Conservation (phyloP, 768 basidiomycete genomes). For the Suillus lakei region DNA sequence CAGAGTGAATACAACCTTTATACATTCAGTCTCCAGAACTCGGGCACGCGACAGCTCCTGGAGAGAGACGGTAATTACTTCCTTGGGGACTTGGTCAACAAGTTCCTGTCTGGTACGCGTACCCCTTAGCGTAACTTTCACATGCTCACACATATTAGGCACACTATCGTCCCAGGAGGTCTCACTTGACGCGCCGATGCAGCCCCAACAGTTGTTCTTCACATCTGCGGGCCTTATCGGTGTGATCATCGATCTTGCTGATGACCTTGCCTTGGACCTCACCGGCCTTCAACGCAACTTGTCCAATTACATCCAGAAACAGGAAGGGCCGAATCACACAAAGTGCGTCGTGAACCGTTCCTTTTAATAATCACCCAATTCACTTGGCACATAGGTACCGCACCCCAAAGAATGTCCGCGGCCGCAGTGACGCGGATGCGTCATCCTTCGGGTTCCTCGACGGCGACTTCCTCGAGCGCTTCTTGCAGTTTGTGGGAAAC, state of each 20-base stretch:
- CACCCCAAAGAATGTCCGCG: slow-evolving; percentile 61
- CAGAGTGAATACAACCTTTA: slow-evolving; percentile 74
- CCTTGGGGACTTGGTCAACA: slow-evolving; percentile 77
- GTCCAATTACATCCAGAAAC: slow-evolving; percentile 51
- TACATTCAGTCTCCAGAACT: slow-evolving; percentile 56
- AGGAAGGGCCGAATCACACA: slow-evolving; percentile 64
- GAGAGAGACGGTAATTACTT: slow-evolving; percentile 74
- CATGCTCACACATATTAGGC: slow-evolving; percentile 45
- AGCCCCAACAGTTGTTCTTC: slow-evolving; percentile 72
- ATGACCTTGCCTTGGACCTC: slow-evolving; percentile 60
- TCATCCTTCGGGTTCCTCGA: slow-evolving; percentile 82
- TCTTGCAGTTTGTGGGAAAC: slow-evolving; percentile 49
- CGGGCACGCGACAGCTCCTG: slow-evolving; percentile 49
- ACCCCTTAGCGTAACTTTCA: background rate
- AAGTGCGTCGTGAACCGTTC: slow-evolving; percentile 45
- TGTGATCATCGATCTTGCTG: slow-evolving; percentile 62
- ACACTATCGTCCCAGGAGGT: slow-evolving; percentile 52
- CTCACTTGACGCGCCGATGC: slow-evolving; percentile 45
- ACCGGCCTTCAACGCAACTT: slow-evolving; percentile 80
- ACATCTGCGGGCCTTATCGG: slow-evolving; percentile 83
- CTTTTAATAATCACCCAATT: slow-evolving; percentile 8
- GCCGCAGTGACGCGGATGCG: slow-evolving; percentile 60
- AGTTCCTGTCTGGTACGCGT: slow-evolving; percentile 66
- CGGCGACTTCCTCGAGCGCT: slow-evolving; percentile 81
- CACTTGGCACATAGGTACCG: slow-evolving; percentile 56